Percentiles rank a stretch among this genome's conserved stretches.
phyloP scores from a whole-genome alignment of 306 rosid species.

The Hippophae tibetana region DNA sequence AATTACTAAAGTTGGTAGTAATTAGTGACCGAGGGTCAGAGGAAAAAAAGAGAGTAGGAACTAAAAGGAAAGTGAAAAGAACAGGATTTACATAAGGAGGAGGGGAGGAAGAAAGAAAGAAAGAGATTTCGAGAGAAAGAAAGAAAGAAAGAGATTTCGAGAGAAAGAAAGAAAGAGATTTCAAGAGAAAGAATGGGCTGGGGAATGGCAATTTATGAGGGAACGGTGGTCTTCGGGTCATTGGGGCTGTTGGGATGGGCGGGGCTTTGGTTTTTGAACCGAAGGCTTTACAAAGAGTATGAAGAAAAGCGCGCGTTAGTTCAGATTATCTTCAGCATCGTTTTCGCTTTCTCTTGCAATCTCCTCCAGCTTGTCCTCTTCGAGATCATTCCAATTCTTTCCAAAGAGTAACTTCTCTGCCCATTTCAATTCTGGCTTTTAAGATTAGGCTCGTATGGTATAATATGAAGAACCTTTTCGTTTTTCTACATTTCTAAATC shows the following conservation, averaged over 20 bases:
- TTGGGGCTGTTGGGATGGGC: constrained; percentile 66
- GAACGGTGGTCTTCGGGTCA: constrained; percentile 46
- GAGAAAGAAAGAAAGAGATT: background rate
- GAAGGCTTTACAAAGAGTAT: constrained; percentile 85
- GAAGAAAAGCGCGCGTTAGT: constrained; percentile 84
- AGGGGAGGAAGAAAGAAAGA: background rate
- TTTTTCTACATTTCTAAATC: background rate
- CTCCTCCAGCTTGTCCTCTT: constrained; percentile 90
- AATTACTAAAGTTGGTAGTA: too few species aligned
- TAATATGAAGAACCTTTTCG: too few species aligned
- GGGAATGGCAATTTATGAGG: constrained; percentile 71
- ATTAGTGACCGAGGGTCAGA: too few species aligned
- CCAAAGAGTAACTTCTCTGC: constrained; percentile 41
- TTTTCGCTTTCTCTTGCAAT: constrained; percentile 93
- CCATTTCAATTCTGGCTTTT: too few species aligned
- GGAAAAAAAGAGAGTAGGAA: too few species aligned
- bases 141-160: background rate
- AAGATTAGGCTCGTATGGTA: too few species aligned
- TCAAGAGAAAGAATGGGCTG: constrained; percentile 42
- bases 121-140: too few species aligned
- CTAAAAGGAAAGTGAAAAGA: too few species aligned
- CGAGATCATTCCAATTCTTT: constrained; percentile 95
- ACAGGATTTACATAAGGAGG: too few species aligned
- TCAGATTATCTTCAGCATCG: constrained; percentile 85
- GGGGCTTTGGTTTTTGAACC: constrained; percentile 86